Evolutionary conservation across 192 early-diverging fungal species (phyloP).

Genomic region (Umbelopsis vinacea): DNA sequence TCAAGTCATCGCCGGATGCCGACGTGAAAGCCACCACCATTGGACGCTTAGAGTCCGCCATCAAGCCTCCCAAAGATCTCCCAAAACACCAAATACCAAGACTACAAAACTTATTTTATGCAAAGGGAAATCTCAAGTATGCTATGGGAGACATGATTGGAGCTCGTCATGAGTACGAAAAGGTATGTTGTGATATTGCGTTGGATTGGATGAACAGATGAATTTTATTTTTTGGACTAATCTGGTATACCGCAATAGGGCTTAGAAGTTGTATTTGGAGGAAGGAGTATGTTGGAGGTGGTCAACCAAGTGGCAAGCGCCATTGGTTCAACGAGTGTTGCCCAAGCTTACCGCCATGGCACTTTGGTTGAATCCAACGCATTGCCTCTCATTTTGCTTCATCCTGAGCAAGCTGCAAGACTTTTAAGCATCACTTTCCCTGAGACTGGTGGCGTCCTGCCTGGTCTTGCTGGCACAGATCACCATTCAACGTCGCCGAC

Average conservation of each 20-base stretch:
- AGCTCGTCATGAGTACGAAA: conserved; percentile 83
- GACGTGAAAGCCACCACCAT: conserved; percentile 24
- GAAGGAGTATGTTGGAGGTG: conserved; percentile 46
- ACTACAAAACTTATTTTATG: conserved; percentile 83
- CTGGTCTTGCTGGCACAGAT: conserved; percentile 56
- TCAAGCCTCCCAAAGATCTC: conserved; percentile 46
- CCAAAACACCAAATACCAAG: conserved; percentile 69
- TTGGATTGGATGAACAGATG: too few relatives aligned
- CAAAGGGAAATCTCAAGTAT: conserved; percentile 84
- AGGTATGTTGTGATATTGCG: conserved; percentile 24
- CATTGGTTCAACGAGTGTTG: conserved; percentile 35
- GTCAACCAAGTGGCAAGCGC: conserved; percentile 50
- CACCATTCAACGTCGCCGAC: conserved; percentile 5
- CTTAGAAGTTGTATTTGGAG: conserved; percentile 72
- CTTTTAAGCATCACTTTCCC: conserved; percentile 62
- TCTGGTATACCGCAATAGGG: conserved; percentile 35
- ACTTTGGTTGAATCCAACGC: conserved; percentile 27
- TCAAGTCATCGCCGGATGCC: conserved; percentile 16
- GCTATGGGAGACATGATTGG: conserved; percentile 72
- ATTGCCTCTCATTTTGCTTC: conserved; percentile 62
- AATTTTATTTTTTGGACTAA: neutral
- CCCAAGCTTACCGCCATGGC: conserved; percentile 32
- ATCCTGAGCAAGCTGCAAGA: conserved; percentile 65
- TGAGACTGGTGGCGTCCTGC: conserved; percentile 67
- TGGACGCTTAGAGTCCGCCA: conserved; percentile 22